Base-by-base conservation (phyloP, 2,329 filamentous ascomycete species). In the Bipolaris victoriae region DNA sequence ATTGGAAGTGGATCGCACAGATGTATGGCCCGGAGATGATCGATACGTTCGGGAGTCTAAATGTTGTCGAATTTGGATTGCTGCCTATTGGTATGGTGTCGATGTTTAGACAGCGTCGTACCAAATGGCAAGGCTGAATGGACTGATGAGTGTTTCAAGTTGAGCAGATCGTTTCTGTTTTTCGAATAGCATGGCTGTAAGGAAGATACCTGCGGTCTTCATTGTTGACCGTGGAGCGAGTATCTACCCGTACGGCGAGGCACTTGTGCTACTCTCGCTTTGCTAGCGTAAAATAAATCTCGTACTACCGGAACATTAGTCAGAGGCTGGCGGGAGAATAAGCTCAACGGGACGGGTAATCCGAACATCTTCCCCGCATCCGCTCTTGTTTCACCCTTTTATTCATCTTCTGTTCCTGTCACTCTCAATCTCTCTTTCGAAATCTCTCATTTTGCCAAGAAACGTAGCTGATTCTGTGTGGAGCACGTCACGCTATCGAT, bases 31-130 rank as follows among this genome's bases (percentile, higher is more conserved):
- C 67, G 6, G 72, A 76, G 40, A 76, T 76, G 65, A 62, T 70
- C 26, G 62, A 64, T 7, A 62, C 52, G 52, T 76, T 77, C 61
- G 74, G 73, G 0, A 69, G 73, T 2, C 63, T 76, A 24, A 72
- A 65, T 50, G 63, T 76, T 1, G 73, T 76, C 5, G 73, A 76
- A 35, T 61, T 61, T 18, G 71, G 71, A 0, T 53, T 74, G 63
- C 44, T 77, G 49, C 73, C 74, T 1, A 73, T 76, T 43, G 73
- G 73, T 1, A 75, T 77, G 71, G 72, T 77, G 2, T 69, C 70
- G 5, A 67, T 73, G 62, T 73, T 75, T 29, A 57, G 71, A 11
- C 65, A 71, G 50, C 67, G 67, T 55, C 66, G 73, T 48, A 72
- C 66, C 2, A 74, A 73, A 44, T 75, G 72, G 72, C 66, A 73